These are phyloP conservation scores for Solanum appendiculatum DNA, from an alignment of 257 asterid genomes.

Conservation along the genomic window DNA sequence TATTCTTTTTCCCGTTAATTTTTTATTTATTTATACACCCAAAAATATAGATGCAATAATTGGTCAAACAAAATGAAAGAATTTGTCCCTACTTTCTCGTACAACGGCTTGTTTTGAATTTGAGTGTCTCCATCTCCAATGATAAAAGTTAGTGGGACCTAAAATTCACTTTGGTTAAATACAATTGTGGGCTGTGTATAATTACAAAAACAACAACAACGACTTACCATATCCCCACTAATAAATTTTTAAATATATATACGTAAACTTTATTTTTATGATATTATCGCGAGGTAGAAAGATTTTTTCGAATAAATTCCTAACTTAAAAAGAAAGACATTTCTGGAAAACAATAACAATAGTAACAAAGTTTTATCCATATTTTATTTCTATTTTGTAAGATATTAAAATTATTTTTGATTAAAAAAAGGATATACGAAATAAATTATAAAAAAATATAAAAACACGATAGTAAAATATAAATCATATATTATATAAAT, in stretches of 20 bases:
- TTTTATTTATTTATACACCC: neutral
- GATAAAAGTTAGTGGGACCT: neutral
- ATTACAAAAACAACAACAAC: neutral
- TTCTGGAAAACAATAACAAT: too few species aligned
- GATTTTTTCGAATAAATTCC: too few species aligned
- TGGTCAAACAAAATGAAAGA: neutral
- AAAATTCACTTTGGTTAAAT: neutral
- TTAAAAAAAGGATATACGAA: neutral
- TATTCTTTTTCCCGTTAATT: neutral
- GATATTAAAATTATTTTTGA: neutral
- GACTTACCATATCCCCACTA: neutral
- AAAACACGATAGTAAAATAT: neutral
- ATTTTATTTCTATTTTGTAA: too few species aligned
- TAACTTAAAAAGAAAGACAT: too few species aligned
- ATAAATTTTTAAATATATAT: neutral
- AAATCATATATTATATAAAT: neutral
- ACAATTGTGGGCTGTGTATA: neutral
- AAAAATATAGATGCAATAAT: neutral
- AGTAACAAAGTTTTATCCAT: too few species aligned
- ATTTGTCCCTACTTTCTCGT: slow-evolving; percentile 19
- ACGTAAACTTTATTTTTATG: neutral
- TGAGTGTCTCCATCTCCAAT: neutral
- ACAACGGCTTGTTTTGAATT: slow-evolving; percentile 58
- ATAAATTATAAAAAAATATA: neutral
- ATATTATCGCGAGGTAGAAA: too few species aligned